Conservation (phyloP, 305 asterid species). For the Ajuga reptans region DNA sequence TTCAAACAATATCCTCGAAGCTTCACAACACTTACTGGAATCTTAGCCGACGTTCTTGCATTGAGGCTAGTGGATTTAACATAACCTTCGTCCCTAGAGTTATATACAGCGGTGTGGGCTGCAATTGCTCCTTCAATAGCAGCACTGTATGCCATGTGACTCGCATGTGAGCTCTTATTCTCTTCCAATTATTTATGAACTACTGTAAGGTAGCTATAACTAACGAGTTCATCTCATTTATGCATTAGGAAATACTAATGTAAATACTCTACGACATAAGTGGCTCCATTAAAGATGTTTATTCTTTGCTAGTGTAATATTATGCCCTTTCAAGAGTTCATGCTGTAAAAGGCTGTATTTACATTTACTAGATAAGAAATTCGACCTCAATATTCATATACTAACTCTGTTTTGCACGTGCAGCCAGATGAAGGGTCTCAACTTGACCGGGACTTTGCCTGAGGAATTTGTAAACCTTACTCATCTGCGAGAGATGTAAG, state of each 20-base stretch:
- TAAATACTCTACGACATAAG: neutral
- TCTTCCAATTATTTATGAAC: too few relatives aligned
- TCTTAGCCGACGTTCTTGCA: slow-evolving; percentile 46
- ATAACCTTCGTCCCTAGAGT: neutral
- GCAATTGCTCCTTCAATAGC: slow-evolving; percentile 51
- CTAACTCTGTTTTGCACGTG: slow-evolving; percentile 12
- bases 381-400: neutral
- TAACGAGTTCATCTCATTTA: neutral
- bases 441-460: slow-evolving; percentile 64
- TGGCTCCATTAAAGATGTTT: neutral
- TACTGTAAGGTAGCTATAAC: neutral
- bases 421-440: slow-evolving; percentile 63
- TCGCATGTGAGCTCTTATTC: slow-evolving; percentile 43
- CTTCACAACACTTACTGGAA: slow-evolving; percentile 50
- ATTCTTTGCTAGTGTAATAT: too few relatives aligned
- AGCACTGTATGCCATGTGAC: slow-evolving; percentile 65
- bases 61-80: slow-evolving; percentile 34
- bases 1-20: slow-evolving; percentile 49
- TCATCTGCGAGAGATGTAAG: slow-evolving; percentile 55
- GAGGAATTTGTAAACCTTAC: slow-evolving; percentile 53
- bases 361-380: neutral
- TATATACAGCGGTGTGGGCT: slow-evolving; percentile 32
- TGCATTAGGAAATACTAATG: neutral
- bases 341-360: too few relatives aligned
- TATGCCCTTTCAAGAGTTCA: too few relatives aligned